phyloP scores from a whole-genome alignment of 2,329 filamentous ascomycete species.

The Pyrenochaeta sp. region DNA sequence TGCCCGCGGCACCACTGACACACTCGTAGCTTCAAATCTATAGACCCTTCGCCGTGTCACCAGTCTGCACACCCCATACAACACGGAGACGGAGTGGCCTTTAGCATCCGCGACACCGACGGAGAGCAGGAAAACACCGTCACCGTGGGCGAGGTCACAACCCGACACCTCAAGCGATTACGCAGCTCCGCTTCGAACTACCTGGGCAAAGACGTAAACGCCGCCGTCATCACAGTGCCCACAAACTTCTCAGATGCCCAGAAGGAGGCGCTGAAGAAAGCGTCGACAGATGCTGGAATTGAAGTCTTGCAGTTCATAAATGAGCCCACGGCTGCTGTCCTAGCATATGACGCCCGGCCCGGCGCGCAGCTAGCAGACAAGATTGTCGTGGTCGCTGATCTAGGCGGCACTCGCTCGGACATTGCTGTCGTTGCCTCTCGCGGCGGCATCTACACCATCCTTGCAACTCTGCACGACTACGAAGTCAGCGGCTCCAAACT shows the following conservation, averaged over 20 bases:
- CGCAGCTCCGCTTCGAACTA: slow-evolving; percentile 87
- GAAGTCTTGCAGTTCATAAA: slow-evolving; percentile 93
- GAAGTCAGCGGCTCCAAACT: slow-evolving; percentile 87
- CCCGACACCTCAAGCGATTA: slow-evolving; percentile 84
- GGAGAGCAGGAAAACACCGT: slow-evolving; percentile 68
- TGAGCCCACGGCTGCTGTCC: slow-evolving; percentile 86
- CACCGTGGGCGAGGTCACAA: slow-evolving; percentile 80
- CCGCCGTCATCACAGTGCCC: slow-evolving; percentile 92
- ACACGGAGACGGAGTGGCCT: slow-evolving; percentile 74
- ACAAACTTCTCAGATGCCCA: slow-evolving; percentile 93
- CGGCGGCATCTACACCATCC: slow-evolving; percentile 94
- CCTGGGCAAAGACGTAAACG: slow-evolving; percentile 90
- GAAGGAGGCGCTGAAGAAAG: slow-evolving; percentile 78
- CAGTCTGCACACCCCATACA: slow-evolving; percentile 90
- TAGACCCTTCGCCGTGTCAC: slow-evolving; percentile 95
- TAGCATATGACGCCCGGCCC: slow-evolving; percentile 89
- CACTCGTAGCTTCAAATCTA: slow-evolving; percentile 78
- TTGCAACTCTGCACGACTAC: slow-evolving; percentile 95
- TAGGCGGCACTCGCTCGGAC: slow-evolving; percentile 92
- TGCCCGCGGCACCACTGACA: slow-evolving; percentile 24
- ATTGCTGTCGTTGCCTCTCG: slow-evolving; percentile 89
- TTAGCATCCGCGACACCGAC: slow-evolving; percentile 80
- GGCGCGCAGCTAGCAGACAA: slow-evolving; percentile 82
- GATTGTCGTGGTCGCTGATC: slow-evolving; percentile 87
- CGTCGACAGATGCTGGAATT: slow-evolving; percentile 81